Conservation (phyloP, 768 basidiomycete species). For the Agrocybe pediades region DNA sequence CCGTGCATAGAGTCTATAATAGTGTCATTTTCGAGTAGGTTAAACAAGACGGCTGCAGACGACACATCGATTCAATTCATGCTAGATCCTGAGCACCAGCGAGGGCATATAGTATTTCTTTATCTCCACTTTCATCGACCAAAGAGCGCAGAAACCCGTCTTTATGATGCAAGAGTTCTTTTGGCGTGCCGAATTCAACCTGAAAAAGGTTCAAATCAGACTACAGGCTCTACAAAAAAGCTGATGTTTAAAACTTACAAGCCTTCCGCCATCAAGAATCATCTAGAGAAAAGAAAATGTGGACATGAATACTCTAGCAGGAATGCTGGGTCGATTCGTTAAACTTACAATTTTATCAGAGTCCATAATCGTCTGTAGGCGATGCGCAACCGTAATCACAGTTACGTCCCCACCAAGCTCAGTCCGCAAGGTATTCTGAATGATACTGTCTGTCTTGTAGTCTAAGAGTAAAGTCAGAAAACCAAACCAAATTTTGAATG, state of each 20-base stretch:
- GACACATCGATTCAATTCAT: too few relatives aligned
- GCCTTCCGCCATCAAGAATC: not conserved
- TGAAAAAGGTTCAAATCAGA: too few relatives aligned
- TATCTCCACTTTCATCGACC: constrained; percentile 21
- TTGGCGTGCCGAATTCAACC: constrained; percentile 21
- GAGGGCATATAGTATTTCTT: too few relatives aligned
- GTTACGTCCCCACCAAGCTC: constrained; percentile 62
- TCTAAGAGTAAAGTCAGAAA: constrained; percentile 31
- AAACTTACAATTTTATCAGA: constrained; percentile 53
- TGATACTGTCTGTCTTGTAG: constrained; percentile 64
- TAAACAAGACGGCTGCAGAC: too few relatives aligned
- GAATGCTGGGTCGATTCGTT: too few relatives aligned
- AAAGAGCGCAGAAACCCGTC: constrained; percentile 14
- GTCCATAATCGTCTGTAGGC: constrained; percentile 67
- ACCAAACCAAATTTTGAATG: too few relatives aligned
- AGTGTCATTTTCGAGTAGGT: too few relatives aligned
- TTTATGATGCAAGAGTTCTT: constrained; percentile 10
- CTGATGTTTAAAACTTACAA: not conserved
- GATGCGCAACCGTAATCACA: constrained; percentile 68
- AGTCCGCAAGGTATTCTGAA: constrained; percentile 67
- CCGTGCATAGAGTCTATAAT: too few relatives aligned
- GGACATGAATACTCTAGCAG: not conserved
- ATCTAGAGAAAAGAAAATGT: not conserved
- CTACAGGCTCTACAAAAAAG: too few relatives aligned
- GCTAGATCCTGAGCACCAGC: too few relatives aligned